A percentile compares a stretch with the other conserved stretches of the same genome.
Conservation (phyloP, 2,329 filamentous ascomycete species). For the Neoascochyta sp. region DNA sequence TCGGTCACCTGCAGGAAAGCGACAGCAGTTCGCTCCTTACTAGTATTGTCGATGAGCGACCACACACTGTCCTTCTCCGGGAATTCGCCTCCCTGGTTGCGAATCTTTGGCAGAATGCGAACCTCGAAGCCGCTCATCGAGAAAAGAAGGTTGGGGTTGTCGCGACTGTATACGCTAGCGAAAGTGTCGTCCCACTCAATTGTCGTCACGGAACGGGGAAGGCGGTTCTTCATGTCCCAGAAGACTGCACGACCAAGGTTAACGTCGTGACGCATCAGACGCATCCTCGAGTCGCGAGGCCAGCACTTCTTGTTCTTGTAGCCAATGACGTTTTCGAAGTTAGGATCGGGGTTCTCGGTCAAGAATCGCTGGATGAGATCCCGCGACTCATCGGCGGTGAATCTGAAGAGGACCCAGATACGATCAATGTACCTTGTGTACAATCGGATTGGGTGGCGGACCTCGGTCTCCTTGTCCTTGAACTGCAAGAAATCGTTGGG, state of each 20-base stretch:
- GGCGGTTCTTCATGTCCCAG: slow-evolving; percentile 96
- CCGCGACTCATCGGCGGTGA: slow-evolving; percentile 87
- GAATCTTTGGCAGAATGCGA: slow-evolving; percentile 88
- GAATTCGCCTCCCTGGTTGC: slow-evolving; percentile 95
- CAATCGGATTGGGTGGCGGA: slow-evolving; percentile 90
- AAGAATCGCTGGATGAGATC: slow-evolving; percentile 97
- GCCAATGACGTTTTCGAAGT: slow-evolving; percentile 98
- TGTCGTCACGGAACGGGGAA: slow-evolving; percentile 91
- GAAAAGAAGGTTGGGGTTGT: slow-evolving; percentile 95
- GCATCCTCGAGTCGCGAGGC: slow-evolving; percentile 96
- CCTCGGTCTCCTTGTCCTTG: slow-evolving; percentile 86
- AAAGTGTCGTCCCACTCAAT: slow-evolving; percentile 99
- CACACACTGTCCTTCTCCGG: slow-evolving; percentile 97
- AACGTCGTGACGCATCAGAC: slow-evolving; percentile 96
- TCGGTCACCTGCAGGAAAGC: slow-evolving; percentile 97
- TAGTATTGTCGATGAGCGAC: slow-evolving; percentile 94
- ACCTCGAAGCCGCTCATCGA: slow-evolving; percentile 99
- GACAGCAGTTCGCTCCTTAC: slow-evolving; percentile 94
- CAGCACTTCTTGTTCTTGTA: slow-evolving; percentile 99
- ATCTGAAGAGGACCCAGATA: slow-evolving; percentile 97
- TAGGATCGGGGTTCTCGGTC: slow-evolving; percentile 96
- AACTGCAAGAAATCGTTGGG: slow-evolving; percentile 99
- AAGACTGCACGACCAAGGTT: slow-evolving; percentile 96
- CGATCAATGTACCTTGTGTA: slow-evolving; percentile 98
- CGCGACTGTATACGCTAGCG: slow-evolving; percentile 93